Base-by-base conservation (phyloP, 2,329 filamentous ascomycete genomes). In the Penicillium sp. region DNA sequence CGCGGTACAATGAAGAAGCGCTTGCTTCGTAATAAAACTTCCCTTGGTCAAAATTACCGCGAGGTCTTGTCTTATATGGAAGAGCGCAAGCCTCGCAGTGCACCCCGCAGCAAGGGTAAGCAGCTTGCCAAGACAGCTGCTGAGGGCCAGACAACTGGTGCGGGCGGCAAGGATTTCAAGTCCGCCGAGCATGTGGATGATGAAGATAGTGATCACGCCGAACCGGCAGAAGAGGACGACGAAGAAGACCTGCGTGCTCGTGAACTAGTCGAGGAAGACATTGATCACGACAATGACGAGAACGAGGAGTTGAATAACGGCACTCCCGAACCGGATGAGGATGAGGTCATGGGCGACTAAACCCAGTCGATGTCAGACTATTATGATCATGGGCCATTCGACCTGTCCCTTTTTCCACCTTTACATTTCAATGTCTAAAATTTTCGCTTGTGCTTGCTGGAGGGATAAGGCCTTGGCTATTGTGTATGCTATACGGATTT, bases 31-130 rank as follows among this genome's bases (percentile, higher is more conserved):
- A 97, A 99, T 75, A 89, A 89, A 70, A 80, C 79, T n/a, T 87
- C 86, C 69, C 82, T 99, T 3, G 95, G 95, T 2, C 80, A 85
- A 46, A 97, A 95, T 71, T 96, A 91, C 80, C 91, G 89, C 69
- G 92, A 95, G 67, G 86, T 97, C 7, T 79, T 96, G 4, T 85
- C 86, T 9, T 95, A 89, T 72, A 80, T 98, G 4, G 92, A 96
- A 67, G 85, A 89, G 56, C 80, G 82, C 49, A 87, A 88, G 67
- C 64, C 70, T 35, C 69, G 67, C 45, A 61, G 55, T 25, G 51
- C 64, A 27, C 62, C 65, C 13, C 64, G 59, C 25, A 60, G 65
- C 9, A 79, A 77, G 67, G 75, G 72, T 46, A 73, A 74, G 47
- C 69, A 70, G 47, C 27, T 64, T 42, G 61, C 66, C 7, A 64